These are phyloP conservation scores for Musa beccarii DNA, from an alignment of 176 grass and related monocot genomes.

Conservation along the genomic window DNA sequence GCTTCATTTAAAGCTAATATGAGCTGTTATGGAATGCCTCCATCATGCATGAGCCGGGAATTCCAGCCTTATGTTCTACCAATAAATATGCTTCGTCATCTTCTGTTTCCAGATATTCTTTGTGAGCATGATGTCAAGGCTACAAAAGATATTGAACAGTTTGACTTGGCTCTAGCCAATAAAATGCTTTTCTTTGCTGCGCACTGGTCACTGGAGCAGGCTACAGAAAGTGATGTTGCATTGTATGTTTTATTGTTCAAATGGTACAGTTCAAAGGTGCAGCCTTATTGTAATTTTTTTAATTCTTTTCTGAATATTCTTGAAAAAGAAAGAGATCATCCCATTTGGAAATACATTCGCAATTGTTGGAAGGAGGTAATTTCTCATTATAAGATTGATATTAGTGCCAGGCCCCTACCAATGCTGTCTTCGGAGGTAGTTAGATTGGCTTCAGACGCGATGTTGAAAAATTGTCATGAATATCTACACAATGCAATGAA, in stretches of 20 bases:
- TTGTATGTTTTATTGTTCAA: slow-evolving; percentile 58
- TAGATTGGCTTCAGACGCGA: slow-evolving; percentile 36
- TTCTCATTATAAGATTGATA: slow-evolving; percentile 50
- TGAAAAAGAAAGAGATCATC: slow-evolving; percentile 46
- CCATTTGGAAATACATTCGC: slow-evolving; percentile 63
- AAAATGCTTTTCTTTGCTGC: slow-evolving; percentile 85
- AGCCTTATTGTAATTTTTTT: slow-evolving; percentile 67
- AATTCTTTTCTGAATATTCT: slow-evolving; percentile 37
- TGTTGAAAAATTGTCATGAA: slow-evolving; percentile 32
- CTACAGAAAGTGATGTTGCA: slow-evolving; percentile 47
- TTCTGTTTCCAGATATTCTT: slow-evolving; percentile 31
- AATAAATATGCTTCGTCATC: slow-evolving; percentile 19
- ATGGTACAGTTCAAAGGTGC: slow-evolving; percentile 41
- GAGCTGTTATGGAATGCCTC: slow-evolving; percentile 16
- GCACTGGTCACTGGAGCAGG: slow-evolving; percentile 83
- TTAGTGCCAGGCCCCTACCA: slow-evolving; percentile 37
- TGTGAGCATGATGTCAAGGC: slow-evolving; percentile 14
- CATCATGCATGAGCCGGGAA: slow-evolving; percentile 16
- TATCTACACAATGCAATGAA: slow-evolving; percentile 28
- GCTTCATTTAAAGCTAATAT: slow-evolving; percentile 54
- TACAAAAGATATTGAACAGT: slow-evolving; percentile 13
- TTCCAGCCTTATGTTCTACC: slow-evolving; percentile 40
- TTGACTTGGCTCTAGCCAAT: slow-evolving; percentile 47
- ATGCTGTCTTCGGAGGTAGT: slow-evolving; percentile 49
- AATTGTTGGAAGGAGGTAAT: slow-evolving; percentile 43